phyloP scores from a whole-genome alignment of 768 basidiomycete genomes.

The Asterophora parasitica region DNA sequence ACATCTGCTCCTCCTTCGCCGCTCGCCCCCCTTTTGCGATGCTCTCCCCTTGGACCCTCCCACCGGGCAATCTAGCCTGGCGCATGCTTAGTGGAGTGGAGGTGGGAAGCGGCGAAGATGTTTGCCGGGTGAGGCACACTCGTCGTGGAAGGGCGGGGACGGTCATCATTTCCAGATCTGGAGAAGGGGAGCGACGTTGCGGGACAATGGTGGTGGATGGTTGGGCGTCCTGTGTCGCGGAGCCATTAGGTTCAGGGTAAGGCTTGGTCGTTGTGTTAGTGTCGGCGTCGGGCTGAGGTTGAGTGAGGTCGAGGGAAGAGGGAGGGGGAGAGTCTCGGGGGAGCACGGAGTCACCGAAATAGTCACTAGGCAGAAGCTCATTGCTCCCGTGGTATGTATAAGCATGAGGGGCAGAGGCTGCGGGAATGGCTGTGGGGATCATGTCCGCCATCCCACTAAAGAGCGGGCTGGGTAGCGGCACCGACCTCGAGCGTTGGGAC shows the following conservation, averaged over 20 bases:
- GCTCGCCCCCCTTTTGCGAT: constrained; percentile 38
- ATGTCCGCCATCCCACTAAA: neutral
- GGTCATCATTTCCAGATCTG: constrained; percentile 23
- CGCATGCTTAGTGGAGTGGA: constrained; percentile 17
- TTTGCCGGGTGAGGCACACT: constrained; percentile 54
- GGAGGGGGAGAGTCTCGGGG: neutral
- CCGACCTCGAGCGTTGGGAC: neutral
- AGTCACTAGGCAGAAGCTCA: constrained; percentile 9
- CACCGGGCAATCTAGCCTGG: constrained; percentile 30
- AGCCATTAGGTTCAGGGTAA: too few species aligned
- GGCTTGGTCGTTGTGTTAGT: neutral
- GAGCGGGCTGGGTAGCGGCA: neutral
- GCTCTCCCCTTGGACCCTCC: constrained; percentile 25
- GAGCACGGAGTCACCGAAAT: constrained; percentile 7
- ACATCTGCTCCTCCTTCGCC: constrained; percentile 67
- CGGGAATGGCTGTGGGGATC: constrained; percentile 5
- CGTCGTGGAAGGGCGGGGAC: constrained; percentile 49
- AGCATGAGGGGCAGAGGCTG: constrained; percentile 7
- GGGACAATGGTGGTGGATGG: too few species aligned
- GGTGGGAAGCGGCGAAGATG: constrained; percentile 58
- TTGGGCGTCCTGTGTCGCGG: too few species aligned
- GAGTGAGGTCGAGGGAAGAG: neutral
- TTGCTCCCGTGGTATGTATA: neutral
- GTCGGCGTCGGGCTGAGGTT: neutral
- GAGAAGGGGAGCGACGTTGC: constrained; percentile 1